Conservation (phyloP, 331 rosid genomes). For the Acacia concinna region DNA sequence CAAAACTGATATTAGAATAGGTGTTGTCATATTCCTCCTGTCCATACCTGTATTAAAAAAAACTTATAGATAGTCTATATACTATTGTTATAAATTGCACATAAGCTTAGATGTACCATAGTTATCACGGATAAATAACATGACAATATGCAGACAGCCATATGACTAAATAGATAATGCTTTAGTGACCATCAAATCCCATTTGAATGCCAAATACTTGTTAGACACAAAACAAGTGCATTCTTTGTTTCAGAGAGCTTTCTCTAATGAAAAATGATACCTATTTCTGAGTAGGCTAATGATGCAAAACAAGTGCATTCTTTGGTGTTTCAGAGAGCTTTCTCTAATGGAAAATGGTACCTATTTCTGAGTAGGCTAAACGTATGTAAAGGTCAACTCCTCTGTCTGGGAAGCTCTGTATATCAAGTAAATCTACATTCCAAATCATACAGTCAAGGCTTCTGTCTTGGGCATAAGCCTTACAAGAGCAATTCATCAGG, state of each 20-base stretch:
- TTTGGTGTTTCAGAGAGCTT: neutral
- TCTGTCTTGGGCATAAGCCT: slow-evolving; percentile 14
- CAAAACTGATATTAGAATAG: neutral
- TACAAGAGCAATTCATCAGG: slow-evolving; percentile 20
- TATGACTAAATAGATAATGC: neutral
- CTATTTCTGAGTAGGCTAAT: neutral
- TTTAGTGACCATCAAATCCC: too few species aligned
- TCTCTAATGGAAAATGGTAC: neutral
- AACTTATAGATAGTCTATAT: neutral
- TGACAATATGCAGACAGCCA: too few species aligned
- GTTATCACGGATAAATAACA: neutral
- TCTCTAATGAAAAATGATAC: neutral
- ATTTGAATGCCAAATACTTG: too few species aligned
- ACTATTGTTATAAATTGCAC: too few species aligned
- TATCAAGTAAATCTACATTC: neutral
- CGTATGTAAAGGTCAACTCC: neutral
- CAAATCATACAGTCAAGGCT: slow-evolving; percentile 15
- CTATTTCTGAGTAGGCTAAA: neutral
- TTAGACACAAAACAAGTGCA: neutral
- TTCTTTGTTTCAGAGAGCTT: too few species aligned
- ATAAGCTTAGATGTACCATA: neutral
- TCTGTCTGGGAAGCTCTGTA: neutral
- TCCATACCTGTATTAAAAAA: neutral
- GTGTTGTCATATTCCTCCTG: neutral
- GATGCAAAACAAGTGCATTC: too few species aligned